These are phyloP conservation scores for Kodamaea restingae DNA, from an alignment of 805 yeast species.

Conservation along the genomic window DNA sequence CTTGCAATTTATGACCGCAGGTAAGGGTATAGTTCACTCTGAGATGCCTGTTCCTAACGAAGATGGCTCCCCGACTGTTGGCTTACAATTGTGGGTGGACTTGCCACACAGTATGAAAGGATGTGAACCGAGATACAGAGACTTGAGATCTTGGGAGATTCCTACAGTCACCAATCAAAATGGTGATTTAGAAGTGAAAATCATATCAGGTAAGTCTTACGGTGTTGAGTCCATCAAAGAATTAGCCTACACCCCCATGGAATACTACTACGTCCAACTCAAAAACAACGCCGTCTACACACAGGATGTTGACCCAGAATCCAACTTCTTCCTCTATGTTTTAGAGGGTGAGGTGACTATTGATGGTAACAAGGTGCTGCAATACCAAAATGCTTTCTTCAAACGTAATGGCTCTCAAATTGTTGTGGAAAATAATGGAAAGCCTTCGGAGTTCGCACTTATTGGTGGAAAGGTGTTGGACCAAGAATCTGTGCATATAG, in stretches of 20 bases:
- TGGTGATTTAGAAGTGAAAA: conserved; percentile 57
- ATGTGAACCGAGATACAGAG: conserved; percentile 72
- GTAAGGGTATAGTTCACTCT: conserved; percentile 78
- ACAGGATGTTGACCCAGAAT: conserved; percentile 57
- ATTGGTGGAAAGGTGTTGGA: conserved; percentile 72
- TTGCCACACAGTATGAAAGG: conserved; percentile 63
- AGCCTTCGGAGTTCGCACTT: conserved; percentile 55
- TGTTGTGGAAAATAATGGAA: conserved; percentile 38
- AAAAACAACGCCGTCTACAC: conserved; percentile 61
- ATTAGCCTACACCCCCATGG: conserved; percentile 78
- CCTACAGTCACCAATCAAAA: conserved; percentile 67
- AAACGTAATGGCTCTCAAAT: conserved; percentile 58
- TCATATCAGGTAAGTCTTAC: conserved; percentile 72
- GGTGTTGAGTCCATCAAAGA: conserved; percentile 72
- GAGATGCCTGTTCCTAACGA: conserved; percentile 72
- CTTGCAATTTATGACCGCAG: conserved; percentile 92
- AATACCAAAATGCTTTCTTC: conserved; percentile 58
- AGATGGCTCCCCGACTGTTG: conserved; percentile 46
- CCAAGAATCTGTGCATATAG: conserved; percentile 80
- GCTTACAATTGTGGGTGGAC: conserved; percentile 89
- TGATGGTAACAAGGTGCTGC: conserved; percentile 37
- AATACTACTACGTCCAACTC: conserved; percentile 62
- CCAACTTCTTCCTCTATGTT: conserved; percentile 68
- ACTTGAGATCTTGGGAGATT: conserved; percentile 63
- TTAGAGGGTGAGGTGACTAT: conserved; percentile 53